Evolutionary conservation across 164 flowering plant species (phyloP), one percentile per base, ranked within the genome.

Genomic region (Nelumbo lutea): DNA sequence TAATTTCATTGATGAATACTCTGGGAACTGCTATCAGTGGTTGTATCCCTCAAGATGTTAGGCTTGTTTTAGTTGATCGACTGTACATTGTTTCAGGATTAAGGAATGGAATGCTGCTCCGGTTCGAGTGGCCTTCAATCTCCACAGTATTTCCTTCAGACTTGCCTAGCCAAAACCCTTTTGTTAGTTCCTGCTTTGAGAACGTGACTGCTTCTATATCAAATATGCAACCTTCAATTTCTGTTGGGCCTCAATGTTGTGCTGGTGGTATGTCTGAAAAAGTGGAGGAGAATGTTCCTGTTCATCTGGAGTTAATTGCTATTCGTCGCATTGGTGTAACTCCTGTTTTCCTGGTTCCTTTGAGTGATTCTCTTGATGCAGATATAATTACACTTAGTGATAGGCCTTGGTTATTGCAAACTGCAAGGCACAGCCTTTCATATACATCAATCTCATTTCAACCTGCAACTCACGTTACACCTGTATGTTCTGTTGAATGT

Each of bases 81-180:
- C 76, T 85, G 13, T 95, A 92, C 78, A 75, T 92, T 53, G 93
- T 95, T 47, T 77, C 88, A 11, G 99, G 99, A 60, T 78, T 95
- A 74, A 92, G 99, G 78, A 95, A 95, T 79, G 99, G 99, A 64
- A 92, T 95, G 99, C 77, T 95, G 60, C 94, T 95, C 65, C 89
- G 97, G 41, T 90, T 92, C 79, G 97, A 92, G 81, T 92, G 94
- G 97, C 95, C 98, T 64, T 64, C 75, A 67, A 62, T 72, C 59
- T 73, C 84, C 68, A 47, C 65, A 50, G 58, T 67, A 41, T 67
- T 45, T 65, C 70, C 81, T 68, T 68, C 74, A n/a, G 83, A 73
- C 42, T 14, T 55, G 51, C 64, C 80, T 8, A 41, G 59, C 59
- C 78, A 73, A n/a, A 61, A 67, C 51, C 46, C 75, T 66, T 51